These are phyloP conservation scores for Claviceps quebecensis DNA, from an alignment of 2,329 filamentous ascomycete species.

Conservation along the genomic window DNA sequence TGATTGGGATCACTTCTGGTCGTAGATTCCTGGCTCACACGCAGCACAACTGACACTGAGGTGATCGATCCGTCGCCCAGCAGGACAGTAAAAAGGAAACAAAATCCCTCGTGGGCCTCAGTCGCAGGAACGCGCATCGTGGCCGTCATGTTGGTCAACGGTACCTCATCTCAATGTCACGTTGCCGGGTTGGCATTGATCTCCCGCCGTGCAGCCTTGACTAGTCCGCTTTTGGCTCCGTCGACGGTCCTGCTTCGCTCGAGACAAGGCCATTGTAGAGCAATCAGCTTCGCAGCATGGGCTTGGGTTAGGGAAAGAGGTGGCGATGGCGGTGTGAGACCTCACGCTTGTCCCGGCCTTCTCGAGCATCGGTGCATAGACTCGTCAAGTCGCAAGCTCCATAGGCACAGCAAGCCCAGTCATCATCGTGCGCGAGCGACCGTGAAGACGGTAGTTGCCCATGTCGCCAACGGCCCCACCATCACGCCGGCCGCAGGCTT, in stretches of 20 bases:
- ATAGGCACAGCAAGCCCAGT: slow-evolving; percentile 29
- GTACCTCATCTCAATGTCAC: neutral
- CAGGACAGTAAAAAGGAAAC: neutral
- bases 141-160: slow-evolving; percentile 2
- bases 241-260: slow-evolving; percentile 3
- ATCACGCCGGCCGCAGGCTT: slow-evolving; percentile 12
- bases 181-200: neutral
- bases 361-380: slow-evolving; percentile 34
- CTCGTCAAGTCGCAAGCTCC: slow-evolving; percentile 27
- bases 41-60: neutral
- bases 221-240: neutral
- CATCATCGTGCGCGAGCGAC: slow-evolving; percentile 21
- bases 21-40: neutral
- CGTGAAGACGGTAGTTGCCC: slow-evolving; percentile 28
- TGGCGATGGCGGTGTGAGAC: slow-evolving; percentile 24
- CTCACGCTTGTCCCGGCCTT: slow-evolving; percentile 30
- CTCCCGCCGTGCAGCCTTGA: slow-evolving; percentile 2
- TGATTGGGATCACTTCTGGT: neutral
- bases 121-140: neutral
- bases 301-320: slow-evolving; percentile 25
- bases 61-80: neutral
- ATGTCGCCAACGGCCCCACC: slow-evolving; percentile 20
- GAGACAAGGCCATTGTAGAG: slow-evolving; percentile 18
- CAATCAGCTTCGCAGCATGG: slow-evolving; percentile 36
- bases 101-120: neutral